These are phyloP conservation scores for Coemansia sp. DNA, from an alignment of 192 early-diverging fungal genomes.

Conservation along the genomic window DNA sequence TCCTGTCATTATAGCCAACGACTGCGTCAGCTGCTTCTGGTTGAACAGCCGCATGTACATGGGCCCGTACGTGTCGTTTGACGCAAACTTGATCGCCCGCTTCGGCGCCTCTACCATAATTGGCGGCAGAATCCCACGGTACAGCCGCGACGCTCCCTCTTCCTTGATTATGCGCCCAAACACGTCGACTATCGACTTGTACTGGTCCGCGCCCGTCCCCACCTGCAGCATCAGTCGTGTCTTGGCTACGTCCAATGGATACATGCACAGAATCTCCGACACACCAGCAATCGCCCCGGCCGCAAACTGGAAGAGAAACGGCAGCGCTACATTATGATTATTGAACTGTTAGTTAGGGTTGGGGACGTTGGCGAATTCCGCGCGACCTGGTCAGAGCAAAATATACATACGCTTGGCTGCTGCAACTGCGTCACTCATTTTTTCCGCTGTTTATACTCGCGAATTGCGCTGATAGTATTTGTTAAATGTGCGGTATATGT, in stretches of 20 bases:
- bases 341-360: background rate
- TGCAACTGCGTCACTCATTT: conserved; percentile 6
- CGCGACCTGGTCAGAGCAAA: background rate
- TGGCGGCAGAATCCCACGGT: conserved; percentile 93
- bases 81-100: conserved; percentile 94
- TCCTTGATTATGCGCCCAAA: conserved; percentile 68
- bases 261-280: conserved; percentile 94
- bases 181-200: conserved; percentile 65
- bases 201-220: conserved; percentile 57
- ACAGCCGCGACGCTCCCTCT: conserved; percentile 69
- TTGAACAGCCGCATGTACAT: conserved; percentile 72
- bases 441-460: background rate
- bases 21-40: conserved; percentile 71
- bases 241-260: conserved; percentile 94
- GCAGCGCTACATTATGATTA: conserved; percentile 56
- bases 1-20: conserved; percentile 80
- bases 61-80: conserved; percentile 83
- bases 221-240: conserved; percentile 89
- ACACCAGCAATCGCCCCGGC: conserved; percentile 80
- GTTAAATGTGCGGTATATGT: too few relatives aligned
- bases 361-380: background rate
- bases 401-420: conserved; percentile 3
- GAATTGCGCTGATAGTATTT: background rate
- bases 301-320: conserved; percentile 77
- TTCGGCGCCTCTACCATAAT: conserved; percentile 98